Conservation (phyloP, 1,284 basidiomycete genomes). For the Mycosarcoma mackinlayi region DNA sequence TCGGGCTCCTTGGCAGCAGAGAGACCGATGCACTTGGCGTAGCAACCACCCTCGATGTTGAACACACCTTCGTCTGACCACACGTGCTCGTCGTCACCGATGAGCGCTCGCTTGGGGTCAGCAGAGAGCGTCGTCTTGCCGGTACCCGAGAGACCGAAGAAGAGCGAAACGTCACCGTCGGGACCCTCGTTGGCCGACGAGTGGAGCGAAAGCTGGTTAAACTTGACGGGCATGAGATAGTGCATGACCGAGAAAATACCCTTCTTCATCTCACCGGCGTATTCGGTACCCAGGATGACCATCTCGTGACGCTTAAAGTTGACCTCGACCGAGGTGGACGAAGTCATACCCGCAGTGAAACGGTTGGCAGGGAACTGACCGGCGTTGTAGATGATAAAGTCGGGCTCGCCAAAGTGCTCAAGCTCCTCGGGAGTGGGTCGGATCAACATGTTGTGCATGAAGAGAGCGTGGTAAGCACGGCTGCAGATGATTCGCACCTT, state of each 20-base stretch:
- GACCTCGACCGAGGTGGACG: conserved; percentile 97
- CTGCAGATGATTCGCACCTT: conserved; percentile 99
- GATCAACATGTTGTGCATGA: conserved; percentile 97
- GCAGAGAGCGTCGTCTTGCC: conserved; percentile 80
- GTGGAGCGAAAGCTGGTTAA: conserved; percentile 96
- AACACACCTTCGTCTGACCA: conserved; percentile 80
- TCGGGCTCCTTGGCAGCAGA: conserved; percentile 96
- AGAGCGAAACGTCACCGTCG: conserved; percentile 92
- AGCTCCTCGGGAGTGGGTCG: conserved; percentile 95
- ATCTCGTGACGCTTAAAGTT: conserved; percentile 99
- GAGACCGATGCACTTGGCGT: conserved; percentile 98
- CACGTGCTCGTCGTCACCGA: conserved; percentile 68
- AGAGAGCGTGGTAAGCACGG: conserved; percentile 97
- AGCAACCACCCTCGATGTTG: conserved; percentile 99
- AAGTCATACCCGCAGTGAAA: conserved; percentile 99
- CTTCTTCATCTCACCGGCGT: conserved; percentile 99
- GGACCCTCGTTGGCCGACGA: conserved; percentile 98
- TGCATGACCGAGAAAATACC: conserved; percentile 99
- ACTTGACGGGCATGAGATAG: conserved; percentile 98
- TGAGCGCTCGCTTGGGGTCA: conserved; percentile 63
- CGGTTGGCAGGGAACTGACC: conserved; percentile 99
- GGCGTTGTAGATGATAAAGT: conserved; percentile 99
- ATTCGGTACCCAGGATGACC: conserved; percentile 99
- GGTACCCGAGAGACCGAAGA: conserved; percentile 98
- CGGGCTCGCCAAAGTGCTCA: conserved; percentile 94